Evolutionary conservation across 73 alveolate species (phyloP).

Genomic region (Paramecium octaurelia): DNA sequence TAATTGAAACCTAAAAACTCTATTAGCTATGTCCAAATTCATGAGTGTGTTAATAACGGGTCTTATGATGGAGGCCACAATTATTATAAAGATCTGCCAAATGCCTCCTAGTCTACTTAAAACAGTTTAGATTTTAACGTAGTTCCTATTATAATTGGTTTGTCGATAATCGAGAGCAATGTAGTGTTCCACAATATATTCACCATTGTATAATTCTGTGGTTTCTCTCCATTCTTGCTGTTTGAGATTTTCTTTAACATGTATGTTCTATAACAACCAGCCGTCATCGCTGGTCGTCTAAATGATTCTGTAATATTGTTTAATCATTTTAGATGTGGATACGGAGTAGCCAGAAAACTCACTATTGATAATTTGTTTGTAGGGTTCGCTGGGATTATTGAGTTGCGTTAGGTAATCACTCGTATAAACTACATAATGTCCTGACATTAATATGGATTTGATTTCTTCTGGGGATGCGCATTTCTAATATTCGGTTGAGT

Average conservation of each 20-base stretch:
- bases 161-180: neutral
- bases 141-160: neutral
- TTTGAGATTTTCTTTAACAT: neutral
- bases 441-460: neutral
- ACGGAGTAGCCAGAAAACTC: neutral
- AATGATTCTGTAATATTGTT: neutral
- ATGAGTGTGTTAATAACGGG: neutral
- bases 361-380: neutral
- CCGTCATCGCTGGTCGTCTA: neutral
- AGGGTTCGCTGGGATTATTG: neutral
- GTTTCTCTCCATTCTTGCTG: neutral
- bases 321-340: neutral
- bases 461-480: neutral
- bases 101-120: neutral
- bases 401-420: constrained; percentile 8
- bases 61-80: neutral
- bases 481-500: neutral
- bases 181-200: neutral
- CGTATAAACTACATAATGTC: neutral
- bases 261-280: neutral
- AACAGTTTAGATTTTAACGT: neutral
- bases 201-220: neutral
- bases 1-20: neutral
- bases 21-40: constrained; percentile 14
- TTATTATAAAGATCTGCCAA: neutral